Evolutionary conservation across 2,329 filamentous ascomycete species (phyloP).

Genomic region (Venturia effusa): DNA sequence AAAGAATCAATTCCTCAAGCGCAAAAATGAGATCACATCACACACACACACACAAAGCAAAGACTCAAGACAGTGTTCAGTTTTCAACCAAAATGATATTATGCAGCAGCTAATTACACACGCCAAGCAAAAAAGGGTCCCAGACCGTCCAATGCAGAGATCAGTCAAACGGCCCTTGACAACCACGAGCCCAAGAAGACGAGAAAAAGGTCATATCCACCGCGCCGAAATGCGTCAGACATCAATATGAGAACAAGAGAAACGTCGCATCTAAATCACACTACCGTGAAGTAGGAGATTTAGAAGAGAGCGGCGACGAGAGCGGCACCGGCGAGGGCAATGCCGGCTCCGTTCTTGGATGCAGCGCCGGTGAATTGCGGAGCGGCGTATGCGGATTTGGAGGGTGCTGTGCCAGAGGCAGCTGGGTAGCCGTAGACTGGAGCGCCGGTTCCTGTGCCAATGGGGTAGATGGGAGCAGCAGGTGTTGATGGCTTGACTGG

Average conservation of each 20-base stretch:
- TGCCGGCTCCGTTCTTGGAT: neutral
- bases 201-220: neutral
- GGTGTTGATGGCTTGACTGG: neutral
- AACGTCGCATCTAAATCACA: neutral
- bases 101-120: neutral
- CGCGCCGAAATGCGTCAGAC: neutral
- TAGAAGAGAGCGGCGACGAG: conserved; percentile 2
- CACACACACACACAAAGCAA: too few species aligned
- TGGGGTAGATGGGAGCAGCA: neutral
- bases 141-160: neutral
- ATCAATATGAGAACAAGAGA: neutral
- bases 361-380: neutral
- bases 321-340: conserved; percentile 1
- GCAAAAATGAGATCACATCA: too few species aligned
- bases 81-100: too few species aligned
- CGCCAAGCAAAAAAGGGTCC: neutral
- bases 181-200: neutral
- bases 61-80: too few species aligned
- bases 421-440: neutral
- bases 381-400: neutral
- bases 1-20: too few species aligned
- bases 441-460: neutral
- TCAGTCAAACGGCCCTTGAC: neutral
- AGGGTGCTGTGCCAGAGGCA: neutral
- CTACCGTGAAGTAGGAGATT: neutral